phyloP scores from a whole-genome alignment of 805 yeast genomes.

The Blastobotrys parvus region DNA sequence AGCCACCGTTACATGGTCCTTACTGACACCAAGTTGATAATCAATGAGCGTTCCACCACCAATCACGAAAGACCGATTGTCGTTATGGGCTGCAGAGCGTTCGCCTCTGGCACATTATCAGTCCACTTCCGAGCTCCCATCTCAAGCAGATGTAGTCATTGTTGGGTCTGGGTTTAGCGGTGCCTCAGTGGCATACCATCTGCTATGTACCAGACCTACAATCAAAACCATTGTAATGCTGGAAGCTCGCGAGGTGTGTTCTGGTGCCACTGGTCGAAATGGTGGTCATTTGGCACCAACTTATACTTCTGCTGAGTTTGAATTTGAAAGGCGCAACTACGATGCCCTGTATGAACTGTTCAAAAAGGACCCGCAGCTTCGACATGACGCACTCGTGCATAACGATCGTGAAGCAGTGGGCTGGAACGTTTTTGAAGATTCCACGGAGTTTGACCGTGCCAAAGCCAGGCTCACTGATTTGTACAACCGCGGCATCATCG shows the following conservation, averaged over 20 bases:
- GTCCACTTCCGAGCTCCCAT: constrained; percentile 26
- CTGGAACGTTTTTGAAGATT: constrained; percentile 16
- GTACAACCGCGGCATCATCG: constrained; percentile 8
- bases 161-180: constrained; percentile 43
- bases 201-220: constrained; percentile 14
- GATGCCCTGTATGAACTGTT: constrained; percentile 20
- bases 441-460: constrained; percentile 13
- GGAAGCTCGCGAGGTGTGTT: constrained; percentile 36
- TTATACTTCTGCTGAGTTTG: constrained; percentile 1
- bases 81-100: constrained; percentile 9
- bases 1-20: too few relatives aligned
- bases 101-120: constrained; percentile 6
- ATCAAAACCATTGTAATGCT: constrained; percentile 25
- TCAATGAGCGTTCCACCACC: constrained; percentile 5
- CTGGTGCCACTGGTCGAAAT: constrained; percentile 42
- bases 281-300: constrained; percentile 42
- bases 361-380: constrained; percentile 19
- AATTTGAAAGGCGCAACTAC: constrained; percentile 11
- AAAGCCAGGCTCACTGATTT: constrained; percentile 12
- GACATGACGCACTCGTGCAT: constrained; percentile 35
- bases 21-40: too few relatives aligned
- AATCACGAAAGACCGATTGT: constrained; percentile 4
- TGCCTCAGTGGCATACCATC: constrained; percentile 32
- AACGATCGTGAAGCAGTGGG: constrained; percentile 31
- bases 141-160: constrained; percentile 32